A percentile compares a stretch with the other conserved stretches of the same genome.
These are phyloP conservation scores for Aurinia saxatilis DNA, from an alignment of 345 rosid genomes.

Conservation along the genomic window DNA sequence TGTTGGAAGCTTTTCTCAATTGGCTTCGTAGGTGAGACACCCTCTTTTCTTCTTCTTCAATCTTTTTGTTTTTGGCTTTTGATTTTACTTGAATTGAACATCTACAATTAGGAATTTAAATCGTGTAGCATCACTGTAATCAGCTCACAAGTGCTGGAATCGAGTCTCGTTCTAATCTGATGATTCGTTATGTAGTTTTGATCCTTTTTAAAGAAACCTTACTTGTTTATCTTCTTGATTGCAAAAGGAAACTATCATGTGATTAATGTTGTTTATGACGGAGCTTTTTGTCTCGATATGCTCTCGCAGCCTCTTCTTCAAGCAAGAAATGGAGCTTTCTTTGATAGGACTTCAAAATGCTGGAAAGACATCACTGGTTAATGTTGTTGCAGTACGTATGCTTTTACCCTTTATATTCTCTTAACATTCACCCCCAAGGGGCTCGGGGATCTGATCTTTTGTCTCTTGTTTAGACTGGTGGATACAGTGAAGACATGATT, in stretches of 20 bases:
- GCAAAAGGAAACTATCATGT: background rate
- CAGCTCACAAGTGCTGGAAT: no score
- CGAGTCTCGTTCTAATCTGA: no score
- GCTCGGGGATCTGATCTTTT: background rate
- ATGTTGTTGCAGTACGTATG: conserved; percentile 56
- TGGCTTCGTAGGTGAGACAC: conserved; percentile 63
- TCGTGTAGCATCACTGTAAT: no score
- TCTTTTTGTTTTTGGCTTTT: background rate
- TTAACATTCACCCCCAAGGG: background rate
- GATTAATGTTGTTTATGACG: background rate
- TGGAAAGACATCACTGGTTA: conserved; percentile 82
- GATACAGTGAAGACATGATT: conserved; percentile 90
- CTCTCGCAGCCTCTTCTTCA: conserved; percentile 63
- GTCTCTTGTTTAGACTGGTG: conserved; percentile 50
- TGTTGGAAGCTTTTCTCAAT: conserved; percentile 65
- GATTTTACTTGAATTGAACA: no score
- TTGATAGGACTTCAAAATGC: conserved; percentile 85
- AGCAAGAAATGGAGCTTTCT: conserved; percentile 86
- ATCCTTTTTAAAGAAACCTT: no score
- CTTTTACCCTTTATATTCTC: background rate
- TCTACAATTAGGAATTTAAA: no score
- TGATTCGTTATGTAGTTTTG: no score
- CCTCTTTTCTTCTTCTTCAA: background rate
- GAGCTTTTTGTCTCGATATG: background rate
- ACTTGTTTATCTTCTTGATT: no score